Conservation (phyloP, 805 yeast species). For the Candida orba region DNA sequence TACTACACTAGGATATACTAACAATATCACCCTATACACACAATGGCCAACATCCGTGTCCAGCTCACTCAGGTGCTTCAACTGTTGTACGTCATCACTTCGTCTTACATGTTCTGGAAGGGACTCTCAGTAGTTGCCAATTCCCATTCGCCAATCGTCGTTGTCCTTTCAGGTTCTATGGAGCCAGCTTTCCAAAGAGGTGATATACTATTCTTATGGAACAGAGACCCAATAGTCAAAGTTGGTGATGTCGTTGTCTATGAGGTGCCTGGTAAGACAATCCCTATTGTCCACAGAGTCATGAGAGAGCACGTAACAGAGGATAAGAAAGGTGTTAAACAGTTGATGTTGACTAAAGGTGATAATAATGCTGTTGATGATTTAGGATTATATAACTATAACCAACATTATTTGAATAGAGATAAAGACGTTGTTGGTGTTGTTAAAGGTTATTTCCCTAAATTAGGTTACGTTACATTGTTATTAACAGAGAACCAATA, state of each 20-base stretch:
- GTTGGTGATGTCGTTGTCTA: slow-evolving; percentile 96
- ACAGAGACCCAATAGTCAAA: slow-evolving; percentile 54
- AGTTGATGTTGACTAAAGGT: slow-evolving; percentile 84
- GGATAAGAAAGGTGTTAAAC: slow-evolving; percentile 33
- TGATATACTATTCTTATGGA: slow-evolving; percentile 87
- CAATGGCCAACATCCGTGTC: slow-evolving; percentile 49
- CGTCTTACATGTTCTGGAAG: slow-evolving; percentile 92
- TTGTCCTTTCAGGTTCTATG: slow-evolving; percentile 96
- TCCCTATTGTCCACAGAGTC: slow-evolving; percentile 97
- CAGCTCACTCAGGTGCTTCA: slow-evolving; percentile 61
- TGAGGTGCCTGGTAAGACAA: slow-evolving; percentile 66
- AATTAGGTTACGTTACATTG: slow-evolving; percentile 85
- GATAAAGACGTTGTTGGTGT: slow-evolving; percentile 78
- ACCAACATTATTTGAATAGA: slow-evolving; percentile 70
- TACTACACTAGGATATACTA: no score
- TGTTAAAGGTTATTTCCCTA: slow-evolving; percentile 89
- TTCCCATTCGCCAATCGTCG: slow-evolving; percentile 91
- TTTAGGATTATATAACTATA: slow-evolving; percentile 71
- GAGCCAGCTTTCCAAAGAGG: slow-evolving; percentile 99
- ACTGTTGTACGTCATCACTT: slow-evolving; percentile 71
- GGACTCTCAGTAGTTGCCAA: slow-evolving; percentile 67
- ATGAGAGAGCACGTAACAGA: slow-evolving; percentile 67
- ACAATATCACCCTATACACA: background rate
- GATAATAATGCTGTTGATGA: slow-evolving; percentile 94
- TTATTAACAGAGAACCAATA: slow-evolving; percentile 83